A percentile compares a stretch with the other conserved stretches of the same genome.
These are phyloP conservation scores for Setomelanomma holmii DNA, from an alignment of 2,329 filamentous ascomycete species.

Conservation along the genomic window DNA sequence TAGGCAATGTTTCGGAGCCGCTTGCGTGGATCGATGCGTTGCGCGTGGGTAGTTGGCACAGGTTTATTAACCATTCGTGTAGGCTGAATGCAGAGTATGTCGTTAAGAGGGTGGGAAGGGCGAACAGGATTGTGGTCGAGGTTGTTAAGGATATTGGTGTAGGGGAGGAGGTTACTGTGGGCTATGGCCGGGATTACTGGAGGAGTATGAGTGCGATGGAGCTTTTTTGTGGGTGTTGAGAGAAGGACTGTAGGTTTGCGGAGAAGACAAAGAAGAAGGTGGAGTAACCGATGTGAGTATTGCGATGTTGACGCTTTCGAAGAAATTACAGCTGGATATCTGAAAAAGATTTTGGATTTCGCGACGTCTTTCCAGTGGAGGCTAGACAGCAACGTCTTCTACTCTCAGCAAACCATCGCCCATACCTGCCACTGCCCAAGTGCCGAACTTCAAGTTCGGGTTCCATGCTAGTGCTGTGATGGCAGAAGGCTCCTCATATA, in stretches of 20 bases:
- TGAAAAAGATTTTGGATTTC: background rate
- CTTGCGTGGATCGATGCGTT: background rate
- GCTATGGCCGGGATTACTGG: background rate
- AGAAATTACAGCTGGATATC: background rate
- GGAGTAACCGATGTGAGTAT: background rate
- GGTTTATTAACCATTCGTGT: background rate
- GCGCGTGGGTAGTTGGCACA: background rate
- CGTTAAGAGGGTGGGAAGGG: background rate
- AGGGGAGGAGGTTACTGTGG: background rate
- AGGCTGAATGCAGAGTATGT: background rate
- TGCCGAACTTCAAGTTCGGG: slow-evolving; percentile 56
- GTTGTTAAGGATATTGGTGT: background rate
- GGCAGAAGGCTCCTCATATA: slow-evolving; percentile 55
- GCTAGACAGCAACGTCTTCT: slow-evolving; percentile 53
- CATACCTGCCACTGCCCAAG: slow-evolving; percentile 60
- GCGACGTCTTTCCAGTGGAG: background rate
- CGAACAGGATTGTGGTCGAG: background rate
- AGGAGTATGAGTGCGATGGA: background rate
- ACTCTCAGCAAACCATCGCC: slow-evolving; percentile 58
- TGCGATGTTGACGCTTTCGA: background rate
- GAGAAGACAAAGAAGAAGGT: background rate
- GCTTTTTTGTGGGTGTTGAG: background rate
- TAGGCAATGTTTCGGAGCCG: background rate
- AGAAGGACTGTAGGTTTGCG: background rate
- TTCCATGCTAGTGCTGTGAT: slow-evolving; percentile 59